Conservation (phyloP, 164 flowering plant species). For the Annona cherimola region DNA sequence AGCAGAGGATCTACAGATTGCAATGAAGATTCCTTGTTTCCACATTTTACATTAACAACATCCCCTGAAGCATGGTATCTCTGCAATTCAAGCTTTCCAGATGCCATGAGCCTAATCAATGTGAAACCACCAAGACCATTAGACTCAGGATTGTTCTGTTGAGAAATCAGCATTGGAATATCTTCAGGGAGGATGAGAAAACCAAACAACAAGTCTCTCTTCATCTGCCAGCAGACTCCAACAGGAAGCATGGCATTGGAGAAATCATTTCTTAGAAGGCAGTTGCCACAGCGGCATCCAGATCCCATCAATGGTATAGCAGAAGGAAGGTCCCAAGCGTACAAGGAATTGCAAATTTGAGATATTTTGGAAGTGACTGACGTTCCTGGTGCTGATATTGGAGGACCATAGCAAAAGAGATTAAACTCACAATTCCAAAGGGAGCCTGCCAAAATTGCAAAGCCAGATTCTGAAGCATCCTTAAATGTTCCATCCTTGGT, state of each 20-base stretch:
- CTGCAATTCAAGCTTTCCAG: slow-evolving; percentile 72
- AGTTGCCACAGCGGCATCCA: slow-evolving; percentile 52
- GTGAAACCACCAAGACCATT: slow-evolving; percentile 52
- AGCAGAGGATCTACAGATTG: slow-evolving; percentile 23
- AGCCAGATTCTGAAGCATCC: slow-evolving; percentile 54
- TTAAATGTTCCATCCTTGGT: slow-evolving; percentile 22
- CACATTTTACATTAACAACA: slow-evolving; percentile 7
- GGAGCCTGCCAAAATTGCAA: slow-evolving; percentile 65
- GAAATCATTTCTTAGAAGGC: slow-evolving; percentile 46
- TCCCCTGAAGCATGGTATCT: slow-evolving; percentile 55
- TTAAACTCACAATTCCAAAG: slow-evolving; percentile 60
- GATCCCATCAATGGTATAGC: slow-evolving; percentile 36
- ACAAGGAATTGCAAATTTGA: slow-evolving; percentile 29
- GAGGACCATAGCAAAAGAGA: slow-evolving; percentile 71
- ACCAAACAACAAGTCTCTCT: slow-evolving; percentile 54
- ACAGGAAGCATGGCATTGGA: slow-evolving; percentile 40
- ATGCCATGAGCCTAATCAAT: slow-evolving; percentile 54
- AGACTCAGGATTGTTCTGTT: slow-evolving; percentile 2
- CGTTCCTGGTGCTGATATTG: slow-evolving; percentile 18
- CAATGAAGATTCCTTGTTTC: slow-evolving; percentile 16
- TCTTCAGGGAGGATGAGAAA: slow-evolving; percentile 47
- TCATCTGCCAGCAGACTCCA: slow-evolving; percentile 59
- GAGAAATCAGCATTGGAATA: slow-evolving; percentile 16
- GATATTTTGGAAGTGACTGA: slow-evolving; percentile 30
- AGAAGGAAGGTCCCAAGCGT: slow-evolving; percentile 81